phyloP scores from a whole-genome alignment of 805 yeast species.

The Metschnikowia aberdeeniae region DNA sequence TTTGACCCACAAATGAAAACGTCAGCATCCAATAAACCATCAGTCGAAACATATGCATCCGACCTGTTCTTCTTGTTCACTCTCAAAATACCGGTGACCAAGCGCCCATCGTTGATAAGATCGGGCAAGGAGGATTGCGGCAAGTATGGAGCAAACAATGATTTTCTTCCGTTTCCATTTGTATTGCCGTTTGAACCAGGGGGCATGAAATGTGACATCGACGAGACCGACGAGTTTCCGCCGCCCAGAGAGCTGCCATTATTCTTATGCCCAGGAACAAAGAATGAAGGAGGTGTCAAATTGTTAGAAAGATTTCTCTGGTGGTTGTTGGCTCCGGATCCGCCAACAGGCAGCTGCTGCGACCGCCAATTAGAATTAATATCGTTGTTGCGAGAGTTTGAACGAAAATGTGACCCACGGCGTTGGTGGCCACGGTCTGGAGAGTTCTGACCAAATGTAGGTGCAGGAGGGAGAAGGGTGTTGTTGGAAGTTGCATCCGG shows the following conservation, averaged over 20 bases:
- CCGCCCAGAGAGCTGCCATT: constrained; percentile 62
- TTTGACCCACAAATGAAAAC: constrained; percentile 97
- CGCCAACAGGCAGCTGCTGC: constrained; percentile 42
- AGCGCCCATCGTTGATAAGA: constrained; percentile 79
- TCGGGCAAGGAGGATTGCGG: constrained; percentile 93
- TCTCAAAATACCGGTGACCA: constrained; percentile 88
- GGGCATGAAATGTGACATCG: constrained; percentile 38
- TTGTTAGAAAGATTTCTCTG: constrained; percentile 20
- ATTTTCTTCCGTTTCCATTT: constrained; percentile 54
- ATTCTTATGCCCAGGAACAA: constrained; percentile 76
- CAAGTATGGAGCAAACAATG: constrained; percentile 91
- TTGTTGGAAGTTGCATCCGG: constrained; percentile 18
- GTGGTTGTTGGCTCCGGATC: constrained; percentile 14
- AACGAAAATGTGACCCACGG: constrained; percentile 37
- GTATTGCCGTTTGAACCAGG: constrained; percentile 20
- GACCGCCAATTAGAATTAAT: constrained; percentile 57
- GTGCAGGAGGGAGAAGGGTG: constrained; percentile 51
- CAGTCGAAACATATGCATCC: constrained; percentile 97
- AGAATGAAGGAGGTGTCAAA: constrained; percentile 40
- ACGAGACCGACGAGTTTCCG: constrained; percentile 57
- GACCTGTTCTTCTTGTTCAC: constrained; percentile 96
- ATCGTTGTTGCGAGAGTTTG: constrained; percentile 38
- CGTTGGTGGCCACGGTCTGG: constrained; percentile 41
- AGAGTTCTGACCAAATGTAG: constrained; percentile 41
- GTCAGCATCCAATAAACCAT: constrained; percentile 92